phyloP scores from a whole-genome alignment of 176 grass and related monocot genomes.

The Avena atlantica region DNA sequence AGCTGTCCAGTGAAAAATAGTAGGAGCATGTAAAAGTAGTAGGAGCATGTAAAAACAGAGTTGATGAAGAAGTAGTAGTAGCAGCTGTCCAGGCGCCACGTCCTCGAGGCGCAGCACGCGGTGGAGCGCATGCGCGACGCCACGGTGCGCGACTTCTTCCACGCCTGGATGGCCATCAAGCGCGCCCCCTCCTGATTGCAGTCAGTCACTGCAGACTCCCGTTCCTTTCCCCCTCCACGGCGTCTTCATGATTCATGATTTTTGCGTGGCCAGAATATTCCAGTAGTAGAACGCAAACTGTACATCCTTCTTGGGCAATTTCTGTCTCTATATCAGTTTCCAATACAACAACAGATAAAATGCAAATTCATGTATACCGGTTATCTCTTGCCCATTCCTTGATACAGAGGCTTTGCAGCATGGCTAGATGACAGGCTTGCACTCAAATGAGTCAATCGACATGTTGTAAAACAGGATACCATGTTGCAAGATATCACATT shows the following conservation, averaged over 20 bases:
- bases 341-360: background rate
- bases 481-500: conserved; percentile 2
- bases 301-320: background rate
- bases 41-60: too few species aligned
- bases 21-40: background rate
- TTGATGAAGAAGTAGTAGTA: too few species aligned
- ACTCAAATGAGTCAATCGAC: conserved; percentile 40
- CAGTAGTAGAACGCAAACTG: background rate
- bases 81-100: conserved; percentile 27
- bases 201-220: too few species aligned
- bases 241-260: background rate
- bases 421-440: conserved; percentile 42
- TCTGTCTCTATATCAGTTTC: background rate
- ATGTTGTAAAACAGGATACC: background rate
- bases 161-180: conserved; percentile 37
- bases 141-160: conserved; percentile 45
- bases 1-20: too few species aligned
- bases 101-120: conserved; percentile 32
- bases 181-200: background rate
- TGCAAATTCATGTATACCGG: background rate
- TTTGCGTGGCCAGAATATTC: background rate
- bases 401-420: conserved; percentile 57
- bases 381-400: conserved; percentile 3
- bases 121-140: conserved; percentile 43
- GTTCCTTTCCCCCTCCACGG: too few species aligned